A percentile compares a stretch with the other conserved stretches of the same genome.
phyloP scores from a whole-genome alignment of 2,329 filamentous ascomycete genomes.

The Fusarium sp. region DNA sequence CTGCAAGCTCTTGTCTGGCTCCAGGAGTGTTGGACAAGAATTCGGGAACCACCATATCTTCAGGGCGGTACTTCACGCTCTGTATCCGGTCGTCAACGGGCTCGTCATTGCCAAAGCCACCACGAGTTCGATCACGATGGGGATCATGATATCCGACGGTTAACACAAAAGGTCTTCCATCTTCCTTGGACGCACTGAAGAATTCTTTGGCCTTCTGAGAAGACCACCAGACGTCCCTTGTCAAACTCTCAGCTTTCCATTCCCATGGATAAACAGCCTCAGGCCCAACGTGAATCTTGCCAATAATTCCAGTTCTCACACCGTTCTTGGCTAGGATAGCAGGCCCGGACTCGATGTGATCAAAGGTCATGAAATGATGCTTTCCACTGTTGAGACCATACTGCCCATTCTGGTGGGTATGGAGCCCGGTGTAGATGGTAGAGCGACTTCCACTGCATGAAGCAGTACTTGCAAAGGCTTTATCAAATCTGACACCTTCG shows the following conservation, averaged over 20 bases:
- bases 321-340: slow-evolving; percentile 52
- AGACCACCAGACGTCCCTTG: background rate
- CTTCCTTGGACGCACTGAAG: accelerated
- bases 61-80: slow-evolving; percentile 32
- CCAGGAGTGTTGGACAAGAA: slow-evolving; percentile 56
- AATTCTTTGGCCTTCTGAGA: background rate
- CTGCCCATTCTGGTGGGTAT: slow-evolving; percentile 59
- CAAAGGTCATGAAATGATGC: slow-evolving; percentile 56
- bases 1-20: slow-evolving; percentile 55
- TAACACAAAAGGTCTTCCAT: background rate
- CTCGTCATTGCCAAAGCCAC: background rate
- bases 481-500: background rate
- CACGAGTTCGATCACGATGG: background rate
- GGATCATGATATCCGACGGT: background rate
- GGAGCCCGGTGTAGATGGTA: slow-evolving; percentile 60
- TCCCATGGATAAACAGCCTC: background rate
- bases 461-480: slow-evolving; percentile 56
- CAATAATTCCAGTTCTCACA: slow-evolving; percentile 59
- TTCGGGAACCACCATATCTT: slow-evolving; percentile 53
- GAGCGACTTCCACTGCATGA: slow-evolving; percentile 61
- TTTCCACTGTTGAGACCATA: slow-evolving; percentile 54
- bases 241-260: background rate
- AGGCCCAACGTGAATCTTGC: slow-evolving; percentile 61
- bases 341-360: slow-evolving; percentile 56
- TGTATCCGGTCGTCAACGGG: background rate